phyloP scores from a whole-genome alignment of 2,329 filamentous ascomycete genomes.

The Phyllosticta citriasiana region DNA sequence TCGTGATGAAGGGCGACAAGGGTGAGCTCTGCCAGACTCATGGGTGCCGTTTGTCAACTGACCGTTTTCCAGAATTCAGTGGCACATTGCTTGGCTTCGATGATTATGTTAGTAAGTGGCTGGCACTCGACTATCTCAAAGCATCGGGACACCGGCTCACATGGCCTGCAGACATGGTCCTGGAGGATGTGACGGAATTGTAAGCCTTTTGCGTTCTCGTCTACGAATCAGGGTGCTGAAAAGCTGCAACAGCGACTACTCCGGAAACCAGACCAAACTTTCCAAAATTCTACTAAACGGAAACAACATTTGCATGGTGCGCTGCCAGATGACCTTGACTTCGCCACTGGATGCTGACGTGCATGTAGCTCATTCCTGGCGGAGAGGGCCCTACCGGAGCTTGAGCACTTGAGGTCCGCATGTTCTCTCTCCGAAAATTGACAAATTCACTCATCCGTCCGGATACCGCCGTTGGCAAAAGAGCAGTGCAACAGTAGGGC shows the following conservation, averaged over 20 bases:
- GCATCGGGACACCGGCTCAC: not conserved
- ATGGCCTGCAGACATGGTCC: conserved; percentile 70
- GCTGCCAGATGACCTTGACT: not conserved
- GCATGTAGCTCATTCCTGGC: conserved; percentile 12
- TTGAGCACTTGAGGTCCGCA: not conserved
- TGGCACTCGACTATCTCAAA: not conserved
- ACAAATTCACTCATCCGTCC: not conserved
- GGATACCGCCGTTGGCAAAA: not conserved
- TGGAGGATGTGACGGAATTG: conserved; percentile 97
- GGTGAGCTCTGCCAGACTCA: conserved; percentile 43
- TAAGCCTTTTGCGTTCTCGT: conserved; percentile 35
- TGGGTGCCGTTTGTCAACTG: not conserved
- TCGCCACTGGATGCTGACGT: not conserved
- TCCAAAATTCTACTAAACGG: conserved; percentile 93
- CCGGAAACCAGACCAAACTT: conserved; percentile 76
- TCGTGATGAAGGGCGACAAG: conserved; percentile 99
- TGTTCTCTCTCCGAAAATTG: not conserved
- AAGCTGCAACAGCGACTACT: conserved; percentile 61
- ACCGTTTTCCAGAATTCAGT: conserved; percentile 63
- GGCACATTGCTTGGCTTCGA: conserved; percentile 93
- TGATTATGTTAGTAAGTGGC: conserved; percentile 94
- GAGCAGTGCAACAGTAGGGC: not conserved
- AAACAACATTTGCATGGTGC: conserved; percentile 99
- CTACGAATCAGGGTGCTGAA: not conserved
- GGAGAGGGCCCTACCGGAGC: conserved; percentile 12